Percentiles rank a stretch among this genome's conserved stretches.
Conservation (phyloP, 208 protist genomes). For the Lotmaria passim region DNA sequence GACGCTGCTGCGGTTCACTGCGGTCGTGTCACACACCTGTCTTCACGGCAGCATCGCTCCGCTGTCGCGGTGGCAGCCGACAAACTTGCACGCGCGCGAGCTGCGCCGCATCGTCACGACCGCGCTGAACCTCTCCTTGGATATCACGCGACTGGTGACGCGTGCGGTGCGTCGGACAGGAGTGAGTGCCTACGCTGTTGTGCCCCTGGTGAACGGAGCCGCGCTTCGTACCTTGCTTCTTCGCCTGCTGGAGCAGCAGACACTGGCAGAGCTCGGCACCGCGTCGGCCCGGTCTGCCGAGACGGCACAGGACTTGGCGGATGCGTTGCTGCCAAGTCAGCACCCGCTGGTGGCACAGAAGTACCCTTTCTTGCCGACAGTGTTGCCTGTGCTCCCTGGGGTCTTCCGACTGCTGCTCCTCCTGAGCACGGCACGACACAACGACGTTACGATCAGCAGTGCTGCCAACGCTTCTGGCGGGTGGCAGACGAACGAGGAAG, state of each 20-base stretch:
- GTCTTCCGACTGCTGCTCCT: slow-evolving; percentile 7
- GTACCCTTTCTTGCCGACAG: slow-evolving; percentile 24
- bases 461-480: no score
- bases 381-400: slow-evolving; percentile 15
- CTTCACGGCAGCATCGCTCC: slow-evolving; percentile 39
- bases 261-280: slow-evolving; percentile 23
- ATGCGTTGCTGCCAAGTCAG: slow-evolving; percentile 16
- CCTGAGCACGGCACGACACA: background rate
- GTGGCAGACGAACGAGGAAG: background rate
- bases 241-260: slow-evolving; percentile 38
- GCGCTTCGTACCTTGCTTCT: slow-evolving; percentile 22
- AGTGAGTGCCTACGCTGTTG: slow-evolving; percentile 27
- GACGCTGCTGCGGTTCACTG: slow-evolving; percentile 36
- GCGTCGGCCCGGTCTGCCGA: background rate
- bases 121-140: slow-evolving; percentile 38
- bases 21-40: slow-evolving; percentile 24
- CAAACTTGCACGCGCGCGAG: slow-evolving; percentile 39
- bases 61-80: slow-evolving; percentile 47
- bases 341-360: slow-evolving; percentile 14
- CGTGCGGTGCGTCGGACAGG: slow-evolving; percentile 31
- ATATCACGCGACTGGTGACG: slow-evolving; percentile 39
- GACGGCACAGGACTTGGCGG: background rate
- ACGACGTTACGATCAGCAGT: no score
- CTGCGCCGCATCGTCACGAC: slow-evolving; percentile 26
- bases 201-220: slow-evolving; percentile 34